Evolutionary conservation across 345 rosid genomes (phyloP).

Genomic region (Brassica cretica): DNA sequence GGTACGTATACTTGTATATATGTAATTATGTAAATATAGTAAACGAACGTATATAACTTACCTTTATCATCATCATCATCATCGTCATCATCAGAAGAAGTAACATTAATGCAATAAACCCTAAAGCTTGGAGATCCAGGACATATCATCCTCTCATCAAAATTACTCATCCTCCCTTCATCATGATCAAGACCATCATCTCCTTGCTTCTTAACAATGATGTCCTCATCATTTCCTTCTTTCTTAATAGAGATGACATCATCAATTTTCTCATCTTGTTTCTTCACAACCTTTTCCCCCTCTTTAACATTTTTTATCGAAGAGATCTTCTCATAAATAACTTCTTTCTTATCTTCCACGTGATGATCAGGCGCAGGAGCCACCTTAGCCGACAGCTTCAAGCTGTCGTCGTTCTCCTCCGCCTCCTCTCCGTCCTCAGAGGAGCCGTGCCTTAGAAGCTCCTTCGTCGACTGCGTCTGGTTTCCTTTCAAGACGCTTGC

Average conservation of each 20-base stretch:
- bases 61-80: conserved; percentile 28
- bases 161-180: conserved; percentile 11
- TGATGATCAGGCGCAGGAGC: conserved; percentile 34
- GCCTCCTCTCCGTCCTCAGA: conserved; percentile 31
- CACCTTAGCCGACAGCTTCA: conserved; percentile 34
- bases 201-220: neutral
- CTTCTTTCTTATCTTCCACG: conserved; percentile 37
- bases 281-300: conserved; percentile 25
- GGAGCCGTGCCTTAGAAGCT: conserved; percentile 35
- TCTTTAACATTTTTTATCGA: conserved; percentile 1
- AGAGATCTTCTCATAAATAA: conserved; percentile 24
- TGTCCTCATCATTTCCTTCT: conserved; percentile 2
- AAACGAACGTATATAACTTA: conserved; percentile 9
- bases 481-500: conserved; percentile 38
- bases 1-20: neutral
- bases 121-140: conserved; percentile 52
- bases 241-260: conserved; percentile 21
- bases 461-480: conserved; percentile 37
- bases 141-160: conserved; percentile 33
- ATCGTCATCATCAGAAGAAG: neutral
- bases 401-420: conserved; percentile 23
- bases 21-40: neutral
- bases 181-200: neutral
- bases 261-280: conserved; percentile 25
- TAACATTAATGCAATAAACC: conserved; percentile 43